These are phyloP conservation scores for Rhododendron vialii DNA, from an alignment of 148 eudicot genomes.

Conservation along the genomic window DNA sequence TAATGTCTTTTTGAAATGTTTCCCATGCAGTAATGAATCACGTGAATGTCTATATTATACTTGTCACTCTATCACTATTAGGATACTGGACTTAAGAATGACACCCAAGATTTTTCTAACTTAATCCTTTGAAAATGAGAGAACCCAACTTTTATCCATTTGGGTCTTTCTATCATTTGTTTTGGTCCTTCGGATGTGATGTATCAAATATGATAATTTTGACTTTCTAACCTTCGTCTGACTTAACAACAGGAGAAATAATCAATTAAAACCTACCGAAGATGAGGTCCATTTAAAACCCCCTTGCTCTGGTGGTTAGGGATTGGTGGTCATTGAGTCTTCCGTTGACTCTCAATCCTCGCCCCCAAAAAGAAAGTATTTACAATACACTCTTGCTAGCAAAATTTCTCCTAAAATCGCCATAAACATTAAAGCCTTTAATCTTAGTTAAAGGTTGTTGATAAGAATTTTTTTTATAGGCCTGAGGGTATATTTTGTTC, in stretches of 20 bases:
- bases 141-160: not conserved
- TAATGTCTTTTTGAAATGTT: not conserved
- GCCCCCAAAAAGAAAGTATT: not conserved
- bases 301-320: not conserved
- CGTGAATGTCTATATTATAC: not conserved
- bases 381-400: not conserved
- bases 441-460: too few species aligned
- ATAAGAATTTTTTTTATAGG: too few species aligned
- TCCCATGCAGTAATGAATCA: not conserved
- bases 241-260: not conserved
- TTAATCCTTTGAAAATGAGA: conserved; percentile 5
- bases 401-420: not conserved
- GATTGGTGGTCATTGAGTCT: not conserved
- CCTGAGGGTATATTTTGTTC: too few species aligned
- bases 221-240: not conserved
- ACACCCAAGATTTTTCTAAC: not conserved
- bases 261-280: not conserved
- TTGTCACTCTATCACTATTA: not conserved
- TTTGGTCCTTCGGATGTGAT: not conserved
- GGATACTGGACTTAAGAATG: not conserved
- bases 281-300: not conserved
- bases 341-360: not conserved
- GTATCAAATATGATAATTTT: not conserved
- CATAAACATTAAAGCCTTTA: not conserved
- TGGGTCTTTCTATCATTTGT: not conserved